These are phyloP conservation scores for Quercus tomentella DNA, from an alignment of 331 rosid species.

Conservation along the genomic window DNA sequence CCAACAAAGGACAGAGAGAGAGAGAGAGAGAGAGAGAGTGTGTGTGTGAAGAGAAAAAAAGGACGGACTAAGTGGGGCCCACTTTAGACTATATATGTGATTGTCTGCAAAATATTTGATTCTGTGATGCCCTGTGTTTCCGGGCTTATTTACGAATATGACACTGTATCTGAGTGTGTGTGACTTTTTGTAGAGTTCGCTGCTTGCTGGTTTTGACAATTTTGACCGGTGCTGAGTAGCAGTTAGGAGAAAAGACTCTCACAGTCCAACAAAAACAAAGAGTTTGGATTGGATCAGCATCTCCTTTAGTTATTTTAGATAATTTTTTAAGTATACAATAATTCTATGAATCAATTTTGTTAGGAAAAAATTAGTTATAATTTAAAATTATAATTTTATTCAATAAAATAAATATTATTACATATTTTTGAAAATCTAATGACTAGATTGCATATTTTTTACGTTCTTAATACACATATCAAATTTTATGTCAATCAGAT, in stretches of 20 bases:
- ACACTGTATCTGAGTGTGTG: slow-evolving; percentile 5
- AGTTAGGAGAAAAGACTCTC: no score
- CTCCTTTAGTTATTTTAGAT: no score
- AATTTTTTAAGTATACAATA: no score
- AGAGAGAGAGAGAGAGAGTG: not conserved
- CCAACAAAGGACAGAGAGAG: not conserved
- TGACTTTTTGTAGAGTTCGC: not conserved
- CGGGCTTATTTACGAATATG: slow-evolving; percentile 30
- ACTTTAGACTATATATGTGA: not conserved
- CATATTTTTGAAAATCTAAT: accelerated
- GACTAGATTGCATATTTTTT: accelerated
- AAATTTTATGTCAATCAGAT: no score
- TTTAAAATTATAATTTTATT: no score
- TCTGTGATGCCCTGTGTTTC: slow-evolving; percentile 4
- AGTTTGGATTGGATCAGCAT: no score
- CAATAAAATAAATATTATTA: no score
- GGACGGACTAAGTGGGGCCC: slow-evolving; percentile 33
- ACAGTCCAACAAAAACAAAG: no score
- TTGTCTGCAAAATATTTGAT: not conserved
- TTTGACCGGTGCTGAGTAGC: not conserved
- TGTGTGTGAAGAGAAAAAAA: slow-evolving; percentile 5
- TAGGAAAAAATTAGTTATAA: accelerated
- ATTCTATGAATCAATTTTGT: accelerated
- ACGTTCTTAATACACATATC: accelerated
- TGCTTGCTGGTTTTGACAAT: not conserved